Percentiles rank a stretch among this genome's conserved stretches.
Conservation (phyloP, 306 rosid species). For the Lathyrus sativus region DNA sequence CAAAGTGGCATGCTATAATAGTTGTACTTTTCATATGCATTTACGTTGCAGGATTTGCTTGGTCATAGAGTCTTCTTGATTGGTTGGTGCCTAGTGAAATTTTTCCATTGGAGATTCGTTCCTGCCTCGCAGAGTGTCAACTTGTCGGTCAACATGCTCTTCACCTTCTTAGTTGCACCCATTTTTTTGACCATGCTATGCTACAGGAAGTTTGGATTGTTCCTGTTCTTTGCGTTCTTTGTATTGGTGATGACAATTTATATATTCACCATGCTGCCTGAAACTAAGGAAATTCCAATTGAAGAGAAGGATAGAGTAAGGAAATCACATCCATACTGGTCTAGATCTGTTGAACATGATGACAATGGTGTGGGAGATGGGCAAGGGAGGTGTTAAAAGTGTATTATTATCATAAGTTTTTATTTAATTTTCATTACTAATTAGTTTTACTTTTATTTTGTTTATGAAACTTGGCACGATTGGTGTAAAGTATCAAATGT, state of each 20-base stretch:
- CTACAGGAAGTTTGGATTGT: conserved; percentile 83
- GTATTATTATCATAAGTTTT: conserved; percentile 45
- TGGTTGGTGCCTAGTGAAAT: conserved; percentile 98
- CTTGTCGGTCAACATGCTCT: conserved; percentile 85
- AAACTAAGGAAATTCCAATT: conserved; percentile 85
- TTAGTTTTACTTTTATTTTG: neutral
- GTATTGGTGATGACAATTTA: conserved; percentile 66
- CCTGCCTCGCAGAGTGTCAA: conserved; percentile 90
- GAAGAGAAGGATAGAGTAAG: conserved; percentile 82
- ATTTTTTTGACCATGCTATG: conserved; percentile 76
- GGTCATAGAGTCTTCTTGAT: conserved; percentile 99
- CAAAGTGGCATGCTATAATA: conserved; percentile 84
- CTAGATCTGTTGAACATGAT: conserved; percentile 50
- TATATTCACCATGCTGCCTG: conserved; percentile 66
- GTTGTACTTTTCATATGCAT: conserved; percentile 91
- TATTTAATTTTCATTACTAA: too few relatives aligned
- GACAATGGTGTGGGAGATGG: conserved; percentile 54
- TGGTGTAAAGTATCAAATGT: conserved; percentile 27
- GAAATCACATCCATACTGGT: conserved; percentile 82
- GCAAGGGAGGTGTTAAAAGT: conserved; percentile 39
- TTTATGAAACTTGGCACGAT: conserved; percentile 24
- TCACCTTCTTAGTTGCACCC: conserved; percentile 80
- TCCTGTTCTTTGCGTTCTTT: conserved; percentile 81
- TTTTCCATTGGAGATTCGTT: conserved; percentile 86
- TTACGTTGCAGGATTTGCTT: conserved; percentile 84